Base-by-base conservation (phyloP, 495 filamentous ascomycete genomes). In the Penicillium canariense region DNA sequence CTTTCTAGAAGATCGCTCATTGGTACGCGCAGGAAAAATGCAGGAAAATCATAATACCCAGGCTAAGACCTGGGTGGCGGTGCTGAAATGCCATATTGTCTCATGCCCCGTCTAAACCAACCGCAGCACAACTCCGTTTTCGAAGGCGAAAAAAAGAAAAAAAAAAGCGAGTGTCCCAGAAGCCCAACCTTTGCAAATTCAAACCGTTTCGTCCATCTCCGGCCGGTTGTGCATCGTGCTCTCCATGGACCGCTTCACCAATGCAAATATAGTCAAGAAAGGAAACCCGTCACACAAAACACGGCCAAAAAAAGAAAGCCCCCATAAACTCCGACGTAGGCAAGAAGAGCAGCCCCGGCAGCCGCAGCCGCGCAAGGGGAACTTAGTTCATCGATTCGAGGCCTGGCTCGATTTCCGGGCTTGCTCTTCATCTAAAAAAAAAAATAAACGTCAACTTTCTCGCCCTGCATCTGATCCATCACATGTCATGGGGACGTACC, bases 361-460 rank as follows among this genome's bases (percentile, higher is more conserved):
- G n/a, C 46, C 46, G 20, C 30, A 12, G 15, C 26, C 9, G 45
- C 46, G 46, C 39, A 53, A 32, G 22, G 50, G 30, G 22, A 14
- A 45, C 25, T n/a, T 4, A 30, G 20, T 7, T 59, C 34, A 54
- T 51, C 38, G 56, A 23, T 23, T 38, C 34, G 44, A 43, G 12
- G 48, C n/a, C 32, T 54, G 46, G 47, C 10, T 31, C 25, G 56
- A 45, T 27, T 48, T 52, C 45, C 50, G 40, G 22, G 50, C 58
- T 59, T 50, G 42, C 25, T 67, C 65, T 34, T 67, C 55, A 25
- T 66, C 63, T 56, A 48, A 34, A 34, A 38, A 34, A 35, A 9
- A 14, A 20, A 31, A 28, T 18, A 15, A 20, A 60, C 59, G 62
- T 54, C 6, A 48, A 36, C 22, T 36, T 50, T 17, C 23, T 3